Percentiles rank a stretch among this genome's conserved stretches.
phyloP scores from a whole-genome alignment of 2,329 filamentous ascomycete species.

The Penicillium sp. region DNA sequence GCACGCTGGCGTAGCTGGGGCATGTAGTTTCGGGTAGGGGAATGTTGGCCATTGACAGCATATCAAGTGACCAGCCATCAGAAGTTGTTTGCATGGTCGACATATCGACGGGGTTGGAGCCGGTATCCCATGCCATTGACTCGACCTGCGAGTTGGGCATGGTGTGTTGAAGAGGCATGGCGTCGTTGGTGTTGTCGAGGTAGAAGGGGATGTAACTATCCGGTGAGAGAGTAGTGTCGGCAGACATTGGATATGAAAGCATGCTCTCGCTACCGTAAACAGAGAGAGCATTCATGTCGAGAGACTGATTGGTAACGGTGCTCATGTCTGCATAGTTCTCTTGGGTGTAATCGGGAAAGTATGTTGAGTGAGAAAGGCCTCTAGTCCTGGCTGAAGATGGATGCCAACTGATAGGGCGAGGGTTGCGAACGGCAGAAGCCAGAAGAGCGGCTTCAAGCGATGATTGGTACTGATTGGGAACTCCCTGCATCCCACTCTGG shows the following conservation, averaged over 20 bases:
- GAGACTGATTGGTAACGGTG: constrained; percentile 16
- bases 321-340: constrained; percentile 22
- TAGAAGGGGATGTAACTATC: constrained; percentile 24
- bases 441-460: constrained; percentile 48
- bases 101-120: constrained; percentile 14
- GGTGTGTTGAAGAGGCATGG: constrained; percentile 21
- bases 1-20: constrained; percentile 36
- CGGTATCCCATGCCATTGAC: constrained; percentile 27
- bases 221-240: constrained; percentile 20
- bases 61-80: constrained; percentile 34
- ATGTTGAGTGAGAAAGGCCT: constrained; percentile 28
- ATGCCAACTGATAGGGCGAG: constrained; percentile 74
- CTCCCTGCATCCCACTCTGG: constrained; percentile 48
- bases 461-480: constrained; percentile 38
- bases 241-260: constrained; percentile 24
- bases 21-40: constrained; percentile 31
- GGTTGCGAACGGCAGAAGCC: constrained; percentile 39
- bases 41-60: constrained; percentile 35
- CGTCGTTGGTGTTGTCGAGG: constrained; percentile 18
- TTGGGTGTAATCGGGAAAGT: constrained; percentile 18
- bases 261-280: constrained; percentile 20
- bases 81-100: constrained; percentile 27
- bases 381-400: constrained; percentile 54
- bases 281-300: constrained; percentile 14
- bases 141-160: constrained; percentile 30